phyloP scores from a whole-genome alignment of 331 rosid genomes.

The Saraca asoca region DNA sequence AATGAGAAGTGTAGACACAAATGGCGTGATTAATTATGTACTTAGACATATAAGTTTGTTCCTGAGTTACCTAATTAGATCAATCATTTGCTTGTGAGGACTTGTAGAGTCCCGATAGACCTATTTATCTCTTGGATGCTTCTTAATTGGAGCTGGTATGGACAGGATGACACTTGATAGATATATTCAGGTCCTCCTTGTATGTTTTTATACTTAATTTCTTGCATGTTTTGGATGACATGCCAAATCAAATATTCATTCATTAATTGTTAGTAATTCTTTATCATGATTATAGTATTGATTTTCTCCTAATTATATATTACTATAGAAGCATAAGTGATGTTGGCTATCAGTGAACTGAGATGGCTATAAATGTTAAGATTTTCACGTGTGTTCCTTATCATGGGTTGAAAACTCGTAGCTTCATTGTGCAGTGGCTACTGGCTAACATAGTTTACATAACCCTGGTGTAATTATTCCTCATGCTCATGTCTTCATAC shows the following conservation, averaged over 20 bases:
- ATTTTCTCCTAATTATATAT: neutral
- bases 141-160: neutral
- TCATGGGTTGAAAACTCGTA: too few relatives aligned
- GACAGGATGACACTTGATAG: neutral
- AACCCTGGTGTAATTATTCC: too few relatives aligned
- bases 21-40: constrained; percentile 51
- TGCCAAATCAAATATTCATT: neutral
- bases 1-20: constrained; percentile 44
- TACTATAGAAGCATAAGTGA: too few relatives aligned
- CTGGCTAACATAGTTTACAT: too few relatives aligned
- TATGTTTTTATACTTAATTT: too few relatives aligned
- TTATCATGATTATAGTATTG: neutral
- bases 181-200: neutral
- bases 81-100: neutral
- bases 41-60: neutral
- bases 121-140: neutral
- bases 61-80: neutral
- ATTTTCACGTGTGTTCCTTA: neutral
- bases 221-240: neutral
- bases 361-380: too few relatives aligned
- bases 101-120: neutral
- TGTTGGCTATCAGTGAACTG: too few relatives aligned
- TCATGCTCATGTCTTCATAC: too few relatives aligned
- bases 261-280: neutral
- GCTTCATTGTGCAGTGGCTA: too few relatives aligned